Base-by-base conservation (phyloP, 257 asterid genomes). In the Handroanthus guayacan region DNA sequence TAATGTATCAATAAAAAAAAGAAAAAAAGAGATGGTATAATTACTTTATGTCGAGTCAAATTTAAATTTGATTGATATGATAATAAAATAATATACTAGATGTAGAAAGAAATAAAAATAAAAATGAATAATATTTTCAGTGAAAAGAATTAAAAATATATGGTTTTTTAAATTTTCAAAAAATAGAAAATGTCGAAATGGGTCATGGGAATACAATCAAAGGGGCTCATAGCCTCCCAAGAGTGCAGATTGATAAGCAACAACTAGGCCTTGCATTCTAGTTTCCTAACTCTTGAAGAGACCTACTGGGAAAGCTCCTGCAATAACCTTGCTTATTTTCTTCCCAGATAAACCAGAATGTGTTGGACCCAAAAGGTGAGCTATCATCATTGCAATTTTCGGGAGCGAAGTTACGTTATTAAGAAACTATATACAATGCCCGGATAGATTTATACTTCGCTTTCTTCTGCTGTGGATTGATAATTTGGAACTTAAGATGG, bases 371-470 rank as follows among this genome's bases (percentile, higher is more conserved):
- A 43, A 76, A 61, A 3, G 51, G 55, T 65, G n/a, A 70, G 57
- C 61, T 65, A 56, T 47, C 36, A 43, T 44, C 52, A 37, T 45
- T 62, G 73, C 65, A 9, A 45, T 64, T 66, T 16, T 5, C 36
- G 20, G 25, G 47, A 55, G 47, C 31, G 14, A 12, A 71, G 12
- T 1, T 43, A 65, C 44, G 43, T 6, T 65, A 62, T 58, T 47
- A 69, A 20, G 41, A 72, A 62, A 18, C 44, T 82, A 82, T 85
- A 14, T 78, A 80, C 84, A 63, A 56, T 10, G 56, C 38, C 50
- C 2, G 47, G 68, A 20, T 14, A 16, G 54, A 17, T 52, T 66
- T 55, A 38, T 60, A 61, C 39, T 67, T 56, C 60, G 3, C 61
- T 67, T 38, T 60, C 70, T 64, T 55, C 44, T 43, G 52, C 18